Base-by-base conservation (phyloP, 2,329 filamentous ascomycete genomes). In the Macrophomina phaseolina region DNA sequence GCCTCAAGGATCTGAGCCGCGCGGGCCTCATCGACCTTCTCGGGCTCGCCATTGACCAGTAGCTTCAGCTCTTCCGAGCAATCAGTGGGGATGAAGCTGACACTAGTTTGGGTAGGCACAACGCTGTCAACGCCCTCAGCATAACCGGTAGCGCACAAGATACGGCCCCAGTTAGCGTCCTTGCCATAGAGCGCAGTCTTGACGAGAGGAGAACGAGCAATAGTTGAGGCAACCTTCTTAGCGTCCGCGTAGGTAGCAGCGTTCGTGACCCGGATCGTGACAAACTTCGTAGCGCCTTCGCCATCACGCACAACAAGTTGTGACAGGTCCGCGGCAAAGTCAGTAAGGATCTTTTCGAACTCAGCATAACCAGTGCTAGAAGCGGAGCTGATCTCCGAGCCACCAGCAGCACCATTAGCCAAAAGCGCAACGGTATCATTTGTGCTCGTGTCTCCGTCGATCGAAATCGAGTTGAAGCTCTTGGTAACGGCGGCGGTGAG, bases 151-250 rank as follows among this genome's bases (percentile, higher is more conserved):
- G 95, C 94, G 78, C 95, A 98, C 34, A 98, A 86, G 69, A 99
- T 97, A 65, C 95, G 93, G 40, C 95, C 95, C 95, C 95, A 99
- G 83, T 99, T 99, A 18, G 95, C 95, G 77, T 99, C 95, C 78
- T 93, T 93, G 70, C 95, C 95, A 79, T 99, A 99, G 48, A 99
- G 84, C 0, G 95, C 95, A 0, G 95, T 99, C 85, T 99, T 99
- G 73, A 99, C 95, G 12, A 99, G 87, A 8, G 95, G 93, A 0
- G 93, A 97, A 61, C 90, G 89, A 16, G 95, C 94, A 76, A 99
- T 97, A 55, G 92, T 90, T 69, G 90, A 91, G 11, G 94, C 95
- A 68, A 97, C 90, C 75, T 89, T 87, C 66, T 91, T 89, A 1
- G 93, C 94, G 55, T 89, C 90, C 56, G 84, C 82, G 74, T 92